Evolutionary conservation across 306 rosid species (phyloP), one percentile per base, ranked within the genome.

Genomic region (Rosa rugosa): DNA sequence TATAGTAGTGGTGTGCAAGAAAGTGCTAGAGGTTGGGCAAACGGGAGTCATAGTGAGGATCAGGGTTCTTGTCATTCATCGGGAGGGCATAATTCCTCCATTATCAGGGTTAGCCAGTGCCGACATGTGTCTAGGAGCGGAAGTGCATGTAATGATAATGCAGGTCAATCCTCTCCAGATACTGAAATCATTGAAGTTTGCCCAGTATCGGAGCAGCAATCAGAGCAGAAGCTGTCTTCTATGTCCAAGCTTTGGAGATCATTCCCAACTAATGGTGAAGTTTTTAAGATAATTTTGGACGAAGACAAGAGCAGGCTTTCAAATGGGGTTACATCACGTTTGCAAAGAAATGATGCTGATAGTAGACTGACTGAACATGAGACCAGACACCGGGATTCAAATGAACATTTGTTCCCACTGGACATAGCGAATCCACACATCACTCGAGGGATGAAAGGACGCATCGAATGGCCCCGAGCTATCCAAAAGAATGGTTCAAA

Each of bases 361-460:
- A 63, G 81, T 68, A 83, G 71, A 53, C 38, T 10, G 22, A 49
- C 36, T 53, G 81, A 73, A 72, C 80, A 73, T 51, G 72, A 86
- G 78, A 69, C 64, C 14, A 77, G 71, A 74, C 69, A 34, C n/a
- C 57, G 25, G 38, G 83, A 83, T 42, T 31, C 74, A 54, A 60
- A 13, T 69, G 82, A 50, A 22, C 75, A 70, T 36, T 14, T 82
- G 78, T 79, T 53, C 41, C 75, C 72, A 72, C 51, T 76, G 4
- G 74, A 77, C 7, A 40, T 31, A 3, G 77, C 42, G 68, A 93
- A 93, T 77, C 96, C 97, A 11, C 97, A 91, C 82, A 85, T 91
- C 69, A 75, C 84, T 72, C 85, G 89, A 57, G 96, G 87, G 75
- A 91, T 86, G 84, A 85, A 81, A 78, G 97, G 98, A 6, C 64